Conservation (phyloP, 2,329 filamentous ascomycete species). For the Raffaelea ambrosiae region DNA sequence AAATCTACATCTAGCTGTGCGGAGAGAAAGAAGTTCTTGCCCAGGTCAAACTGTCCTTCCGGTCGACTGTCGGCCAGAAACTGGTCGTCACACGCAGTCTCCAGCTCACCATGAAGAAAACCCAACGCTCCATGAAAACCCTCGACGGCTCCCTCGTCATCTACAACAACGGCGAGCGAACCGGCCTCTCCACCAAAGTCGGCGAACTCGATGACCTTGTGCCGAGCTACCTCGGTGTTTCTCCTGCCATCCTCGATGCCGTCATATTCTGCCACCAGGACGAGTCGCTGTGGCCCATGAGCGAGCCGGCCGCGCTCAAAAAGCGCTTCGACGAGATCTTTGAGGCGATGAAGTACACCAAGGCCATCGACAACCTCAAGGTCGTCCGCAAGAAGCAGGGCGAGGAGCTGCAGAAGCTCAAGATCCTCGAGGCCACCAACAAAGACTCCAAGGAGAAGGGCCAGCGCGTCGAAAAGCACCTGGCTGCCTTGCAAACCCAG, state of each 20-base stretch:
- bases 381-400: conserved; percentile 73
- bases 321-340: conserved; percentile 97
- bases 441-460: conserved; percentile 76
- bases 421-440: conserved; percentile 53
- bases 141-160: conserved; percentile 73
- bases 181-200: conserved; percentile 68
- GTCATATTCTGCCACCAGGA: conserved; percentile 99
- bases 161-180: conserved; percentile 70
- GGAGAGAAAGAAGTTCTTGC: conserved; percentile 85
- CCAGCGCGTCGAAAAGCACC: conserved; percentile 59
- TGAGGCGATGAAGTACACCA: conserved; percentile 92
- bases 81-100: conserved; percentile 80
- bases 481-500: conserved; percentile 55
- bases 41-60: conserved; percentile 85
- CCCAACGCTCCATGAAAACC: conserved; percentile 66
- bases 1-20: conserved; percentile 43
- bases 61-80: conserved; percentile 64
- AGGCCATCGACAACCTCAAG: conserved; percentile 94
- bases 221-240: conserved; percentile 80
- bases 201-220: conserved; percentile 77
- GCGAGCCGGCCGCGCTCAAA: conserved; percentile 76
- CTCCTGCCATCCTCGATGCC: conserved; percentile 78
- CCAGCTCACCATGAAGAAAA: conserved; percentile 81
- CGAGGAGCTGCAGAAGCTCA: conserved; percentile 63
- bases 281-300: conserved; percentile 94